Conservation (phyloP, 768 basidiomycete species). For the Atractiella rhizophila region DNA sequence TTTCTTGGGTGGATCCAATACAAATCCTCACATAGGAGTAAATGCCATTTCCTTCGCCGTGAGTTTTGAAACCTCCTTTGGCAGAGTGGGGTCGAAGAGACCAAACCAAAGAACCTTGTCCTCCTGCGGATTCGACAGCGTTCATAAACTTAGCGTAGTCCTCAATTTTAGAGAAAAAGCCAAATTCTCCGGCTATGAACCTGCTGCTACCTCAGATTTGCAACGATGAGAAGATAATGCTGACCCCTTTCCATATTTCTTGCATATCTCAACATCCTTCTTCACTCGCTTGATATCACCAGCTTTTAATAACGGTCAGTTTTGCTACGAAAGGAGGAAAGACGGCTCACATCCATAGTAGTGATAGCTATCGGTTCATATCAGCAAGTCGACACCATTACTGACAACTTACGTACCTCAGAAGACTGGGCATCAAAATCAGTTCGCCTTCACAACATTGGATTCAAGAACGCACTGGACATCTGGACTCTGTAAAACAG, state of each 20-base stretch:
- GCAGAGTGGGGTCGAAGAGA: slow-evolving; percentile 13
- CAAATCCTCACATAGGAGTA: slow-evolving; percentile 4
- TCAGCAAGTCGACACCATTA: no score
- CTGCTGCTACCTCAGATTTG: not conserved
- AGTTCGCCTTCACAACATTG: not conserved
- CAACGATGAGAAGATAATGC: not conserved
- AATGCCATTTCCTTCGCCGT: slow-evolving; percentile 11
- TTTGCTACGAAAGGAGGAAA: not conserved
- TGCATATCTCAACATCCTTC: slow-evolving; percentile 13
- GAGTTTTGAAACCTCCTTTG: slow-evolving; percentile 16
- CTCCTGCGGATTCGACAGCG: slow-evolving; percentile 7
- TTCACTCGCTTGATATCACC: slow-evolving; percentile 13
- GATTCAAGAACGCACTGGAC: slow-evolving; percentile 6
- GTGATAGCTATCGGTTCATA: no score
- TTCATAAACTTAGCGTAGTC: slow-evolving; percentile 12
- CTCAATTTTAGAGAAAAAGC: slow-evolving; percentile 11
- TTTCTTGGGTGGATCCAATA: not conserved
- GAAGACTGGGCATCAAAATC: no score
- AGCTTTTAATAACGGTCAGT: not conserved
- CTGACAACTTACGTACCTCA: no score
- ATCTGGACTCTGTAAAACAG: slow-evolving; percentile 11
- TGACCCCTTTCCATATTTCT: slow-evolving; percentile 13
- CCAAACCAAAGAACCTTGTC: slow-evolving; percentile 16
- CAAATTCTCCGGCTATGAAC: slow-evolving; percentile 17
- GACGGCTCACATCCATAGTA: slow-evolving; percentile 2